phyloP scores from a whole-genome alignment of 257 asterid species.

The Jaltomata sinuosa region DNA sequence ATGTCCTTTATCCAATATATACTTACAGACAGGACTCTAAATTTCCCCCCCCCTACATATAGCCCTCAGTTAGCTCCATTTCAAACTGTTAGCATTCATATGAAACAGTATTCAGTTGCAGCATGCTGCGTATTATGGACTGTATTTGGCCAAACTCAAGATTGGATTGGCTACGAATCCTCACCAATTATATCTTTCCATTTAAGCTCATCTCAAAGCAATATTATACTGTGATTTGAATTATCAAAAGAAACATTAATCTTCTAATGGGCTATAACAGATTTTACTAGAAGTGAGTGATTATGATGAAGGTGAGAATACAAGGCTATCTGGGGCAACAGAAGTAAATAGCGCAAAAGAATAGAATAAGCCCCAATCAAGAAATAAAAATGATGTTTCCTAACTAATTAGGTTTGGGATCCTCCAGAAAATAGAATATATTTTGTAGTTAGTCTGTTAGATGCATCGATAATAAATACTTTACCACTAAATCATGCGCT shows the following conservation, averaged over 20 bases:
- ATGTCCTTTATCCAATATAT: neutral
- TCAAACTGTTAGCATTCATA: neutral
- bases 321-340: neutral
- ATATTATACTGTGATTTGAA: neutral
- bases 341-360: neutral
- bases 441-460: neutral
- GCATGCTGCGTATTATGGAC: neutral
- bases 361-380: neutral
- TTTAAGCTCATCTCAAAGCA: neutral
- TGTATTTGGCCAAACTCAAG: neutral
- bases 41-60: neutral
- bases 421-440: neutral
- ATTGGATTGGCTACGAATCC: neutral
- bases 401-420: neutral
- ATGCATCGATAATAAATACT: neutral
- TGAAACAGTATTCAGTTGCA: neutral
- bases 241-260: neutral
- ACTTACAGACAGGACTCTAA: neutral
- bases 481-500: conserved; percentile 94
- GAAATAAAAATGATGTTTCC: neutral
- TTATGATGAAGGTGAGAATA: neutral
- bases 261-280: neutral
- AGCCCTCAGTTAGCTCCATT: neutral
- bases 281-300: neutral
- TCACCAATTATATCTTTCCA: neutral